Conservation (phyloP, 129 eudicot species). For the Saposhnikovia divaricata region DNA sequence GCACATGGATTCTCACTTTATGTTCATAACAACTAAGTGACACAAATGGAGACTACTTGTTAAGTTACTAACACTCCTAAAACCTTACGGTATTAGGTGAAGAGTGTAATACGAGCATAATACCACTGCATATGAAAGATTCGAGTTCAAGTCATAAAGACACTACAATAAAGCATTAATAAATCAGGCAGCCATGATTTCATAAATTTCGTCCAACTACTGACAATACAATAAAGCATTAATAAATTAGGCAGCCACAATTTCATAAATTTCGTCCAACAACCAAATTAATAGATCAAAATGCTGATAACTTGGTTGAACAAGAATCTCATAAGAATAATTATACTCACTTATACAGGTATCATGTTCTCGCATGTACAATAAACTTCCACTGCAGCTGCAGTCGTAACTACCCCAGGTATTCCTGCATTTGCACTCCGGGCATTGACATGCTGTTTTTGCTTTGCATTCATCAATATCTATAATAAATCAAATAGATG, state of each 20-base stretch:
- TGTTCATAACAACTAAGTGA: background rate
- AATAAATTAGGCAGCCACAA: background rate
- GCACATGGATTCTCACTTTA: background rate
- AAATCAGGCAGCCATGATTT: background rate
- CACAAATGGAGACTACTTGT: background rate
- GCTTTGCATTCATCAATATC: slow-evolving; percentile 92
- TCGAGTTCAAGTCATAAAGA: background rate
- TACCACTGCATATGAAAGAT: background rate
- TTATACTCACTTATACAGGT: slow-evolving; percentile 70
- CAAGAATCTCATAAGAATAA: background rate
- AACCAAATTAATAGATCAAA: background rate
- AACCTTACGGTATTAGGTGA: background rate
- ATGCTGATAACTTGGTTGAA: background rate
- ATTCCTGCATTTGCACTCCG: slow-evolving; percentile 85
- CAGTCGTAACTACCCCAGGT: slow-evolving; percentile 96
- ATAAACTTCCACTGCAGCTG: slow-evolving; percentile 63
- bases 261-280: background rate
- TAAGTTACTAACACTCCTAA: background rate
- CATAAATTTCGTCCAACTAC: background rate
- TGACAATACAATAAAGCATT: background rate
- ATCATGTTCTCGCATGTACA: slow-evolving; percentile 92
- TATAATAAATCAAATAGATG: slow-evolving; percentile 21
- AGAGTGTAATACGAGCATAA: background rate
- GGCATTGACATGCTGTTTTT: slow-evolving; percentile 77
- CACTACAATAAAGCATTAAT: background rate